Base-by-base conservation (phyloP, 2,329 filamentous ascomycete species). In the Coleophoma crateriformis region DNA sequence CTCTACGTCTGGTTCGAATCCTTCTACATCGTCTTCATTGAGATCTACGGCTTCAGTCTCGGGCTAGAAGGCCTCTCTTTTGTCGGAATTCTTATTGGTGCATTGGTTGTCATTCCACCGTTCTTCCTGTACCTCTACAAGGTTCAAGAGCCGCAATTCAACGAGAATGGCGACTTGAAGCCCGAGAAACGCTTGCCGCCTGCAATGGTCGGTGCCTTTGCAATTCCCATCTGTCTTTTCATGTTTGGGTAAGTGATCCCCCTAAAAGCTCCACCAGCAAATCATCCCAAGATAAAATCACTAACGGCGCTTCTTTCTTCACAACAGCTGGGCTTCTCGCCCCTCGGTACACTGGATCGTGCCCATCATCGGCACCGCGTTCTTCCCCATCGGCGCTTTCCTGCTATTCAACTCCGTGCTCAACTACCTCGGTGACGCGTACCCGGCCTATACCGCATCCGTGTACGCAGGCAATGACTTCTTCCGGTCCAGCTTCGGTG, bases 1-100 rank as follows among this genome's bases (percentile, higher is more conserved):
- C 79, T 80, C 65, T 81, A 80, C 59, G 74, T 73, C 45, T 85
- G 76, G 68, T 86, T 86, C 60, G 82, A 86, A 60, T 77, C 76
- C 13, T 85, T 86, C 64, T 48, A 51, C 7, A 70, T 84, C 14
- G 80, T 86, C 50, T 87, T 83, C 63, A 70, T 72, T 3, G 71
- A 71, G 27, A 68, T 77, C 57, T 85, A 87, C 64, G 63, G 67
- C 59, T 84, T 87, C 74, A 77, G 72, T 52, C 65, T 78, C 2
- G 79, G 80, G 20, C 60, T 79, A 51, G 67, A 78, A 52, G 80
- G 81, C 13, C 71, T 85, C 8, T 73, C 81, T 44, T 85, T 85
- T 68, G 64, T 82, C 41, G 78, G 76, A 53, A 74, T 85, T 55
- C 46, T 62, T 2, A 38, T 58, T n/a, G 68, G 81, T 20, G 72